A percentile compares a stretch with the other conserved stretches of the same genome.
Conservation (phyloP, 23 red algal genomes). For the Gracilaria gracilis region DNA sequence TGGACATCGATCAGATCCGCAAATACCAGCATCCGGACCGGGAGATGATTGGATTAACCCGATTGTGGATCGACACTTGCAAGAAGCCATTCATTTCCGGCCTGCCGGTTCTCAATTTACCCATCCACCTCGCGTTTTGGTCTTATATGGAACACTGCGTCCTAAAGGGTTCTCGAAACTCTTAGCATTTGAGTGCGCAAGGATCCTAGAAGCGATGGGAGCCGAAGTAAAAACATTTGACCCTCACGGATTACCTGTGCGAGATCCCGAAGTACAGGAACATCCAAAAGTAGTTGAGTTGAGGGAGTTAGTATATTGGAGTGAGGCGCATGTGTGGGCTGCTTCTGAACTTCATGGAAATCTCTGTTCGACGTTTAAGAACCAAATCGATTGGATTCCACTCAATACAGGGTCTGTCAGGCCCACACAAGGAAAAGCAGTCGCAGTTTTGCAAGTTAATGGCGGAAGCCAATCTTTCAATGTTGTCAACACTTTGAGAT, state of each 20-base stretch:
- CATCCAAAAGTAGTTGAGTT: slow-evolving; percentile 86
- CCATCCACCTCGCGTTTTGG: slow-evolving; percentile 72
- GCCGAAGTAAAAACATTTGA: slow-evolving; percentile 70
- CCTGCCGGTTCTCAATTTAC: slow-evolving; percentile 16
- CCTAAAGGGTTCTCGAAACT: slow-evolving; percentile 60
- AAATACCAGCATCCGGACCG: slow-evolving; percentile 44
- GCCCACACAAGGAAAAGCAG: slow-evolving; percentile 78
- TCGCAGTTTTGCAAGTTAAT: slow-evolving; percentile 76
- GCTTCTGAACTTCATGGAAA: slow-evolving; percentile 80
- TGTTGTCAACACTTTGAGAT: slow-evolving; percentile 79
- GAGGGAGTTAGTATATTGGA: slow-evolving; percentile 69
- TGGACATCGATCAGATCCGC: slow-evolving; percentile 43
- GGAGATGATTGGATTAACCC: slow-evolving; percentile 65
- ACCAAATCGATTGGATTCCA: slow-evolving; percentile 88
- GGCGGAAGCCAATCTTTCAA: slow-evolving; percentile 76
- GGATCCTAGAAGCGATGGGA: slow-evolving; percentile 65
- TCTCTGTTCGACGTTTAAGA: slow-evolving; percentile 77
- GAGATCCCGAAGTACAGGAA: slow-evolving; percentile 68
- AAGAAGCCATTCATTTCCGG: slow-evolving; percentile 43
- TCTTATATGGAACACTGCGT: slow-evolving; percentile 81
- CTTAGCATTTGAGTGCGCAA: slow-evolving; percentile 76
- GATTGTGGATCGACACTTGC: slow-evolving; percentile 11
- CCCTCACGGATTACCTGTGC: slow-evolving; percentile 73
- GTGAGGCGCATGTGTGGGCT: slow-evolving; percentile 84
- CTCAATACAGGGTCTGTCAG: slow-evolving; percentile 79